Evolutionary conservation across 768 basidiomycete genomes (phyloP).

Genomic region (Lentinula raphanica): DNA sequence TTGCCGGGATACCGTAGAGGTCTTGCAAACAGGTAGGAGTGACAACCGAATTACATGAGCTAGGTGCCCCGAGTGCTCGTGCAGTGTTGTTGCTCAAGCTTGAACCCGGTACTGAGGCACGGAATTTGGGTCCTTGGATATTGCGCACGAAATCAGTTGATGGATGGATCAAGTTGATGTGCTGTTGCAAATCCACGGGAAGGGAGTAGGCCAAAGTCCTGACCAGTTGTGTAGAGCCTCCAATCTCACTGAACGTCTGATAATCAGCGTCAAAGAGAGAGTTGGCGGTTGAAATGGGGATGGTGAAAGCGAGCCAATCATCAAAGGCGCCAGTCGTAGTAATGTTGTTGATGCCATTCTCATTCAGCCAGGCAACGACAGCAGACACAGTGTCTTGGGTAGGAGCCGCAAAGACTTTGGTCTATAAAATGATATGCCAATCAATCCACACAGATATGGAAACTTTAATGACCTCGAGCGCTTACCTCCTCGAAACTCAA

Average conservation of each 20-base stretch:
- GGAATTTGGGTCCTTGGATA: conserved; percentile 12
- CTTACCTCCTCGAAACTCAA: conserved; percentile 32
- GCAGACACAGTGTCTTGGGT: conserved; percentile 15
- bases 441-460: neutral
- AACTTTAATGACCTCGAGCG: neutral
- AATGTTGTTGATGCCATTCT: conserved; percentile 18
- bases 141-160: conserved; percentile 20
- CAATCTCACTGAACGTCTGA: conserved; percentile 17
- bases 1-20: conserved; percentile 29
- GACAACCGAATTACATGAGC: conserved; percentile 21
- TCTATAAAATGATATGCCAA: conserved; percentile 9
- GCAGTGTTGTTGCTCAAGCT: conserved; percentile 9
- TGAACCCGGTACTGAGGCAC: conserved; percentile 12
- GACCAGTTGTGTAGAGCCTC: conserved; percentile 14
- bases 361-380: conserved; percentile 20
- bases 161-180: conserved; percentile 25
- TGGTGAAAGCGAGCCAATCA: conserved; percentile 22
- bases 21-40: conserved; percentile 30
- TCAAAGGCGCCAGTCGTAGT: conserved; percentile 15
- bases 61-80: conserved; percentile 15
- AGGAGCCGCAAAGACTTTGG: conserved; percentile 24
- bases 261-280: conserved; percentile 22
- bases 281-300: conserved; percentile 24
- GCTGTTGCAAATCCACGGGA: conserved; percentile 16
- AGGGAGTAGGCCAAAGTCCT: conserved; percentile 25